These are phyloP conservation scores for Pleurotus ostreatus DNA, from an alignment of 768 basidiomycete species.

Conservation along the genomic window DNA sequence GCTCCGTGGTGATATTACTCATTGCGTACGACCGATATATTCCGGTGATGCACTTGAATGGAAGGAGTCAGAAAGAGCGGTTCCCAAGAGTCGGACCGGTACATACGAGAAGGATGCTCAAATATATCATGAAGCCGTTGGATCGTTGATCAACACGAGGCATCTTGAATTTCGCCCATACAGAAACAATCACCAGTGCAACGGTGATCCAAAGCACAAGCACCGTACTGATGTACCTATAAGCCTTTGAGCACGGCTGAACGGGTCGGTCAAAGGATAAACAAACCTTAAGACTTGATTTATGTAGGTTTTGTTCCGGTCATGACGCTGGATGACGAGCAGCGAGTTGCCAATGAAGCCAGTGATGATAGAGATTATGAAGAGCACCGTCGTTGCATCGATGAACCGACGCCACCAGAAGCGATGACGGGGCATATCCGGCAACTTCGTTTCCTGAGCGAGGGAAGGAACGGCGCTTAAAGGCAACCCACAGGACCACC, in stretches of 20 bases:
- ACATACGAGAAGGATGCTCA: slow-evolving; percentile 20
- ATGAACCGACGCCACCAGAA: slow-evolving; percentile 26
- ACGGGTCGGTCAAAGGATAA: not conserved
- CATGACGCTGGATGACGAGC: slow-evolving; percentile 13
- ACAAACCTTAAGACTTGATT: slow-evolving; percentile 17
- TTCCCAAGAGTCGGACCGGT: too few relatives aligned
- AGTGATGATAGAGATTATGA: slow-evolving; percentile 17
- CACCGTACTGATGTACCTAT: slow-evolving; percentile 26
- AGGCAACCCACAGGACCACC: slow-evolving; percentile 4
- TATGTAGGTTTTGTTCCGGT: slow-evolving; percentile 13
- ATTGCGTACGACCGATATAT: slow-evolving; percentile 30
- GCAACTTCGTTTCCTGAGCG: slow-evolving; percentile 1
- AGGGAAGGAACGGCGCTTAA: slow-evolving; percentile 7
- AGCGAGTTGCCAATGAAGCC: slow-evolving; percentile 22
- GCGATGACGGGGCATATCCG: slow-evolving; percentile 23
- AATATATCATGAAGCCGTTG: slow-evolving; percentile 14
- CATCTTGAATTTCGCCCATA: slow-evolving; percentile 19
- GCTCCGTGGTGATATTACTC: slow-evolving; percentile 21
- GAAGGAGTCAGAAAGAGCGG: not conserved
- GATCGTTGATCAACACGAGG: slow-evolving; percentile 18
- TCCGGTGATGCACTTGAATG: slow-evolving; percentile 18
- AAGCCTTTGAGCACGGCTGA: not conserved
- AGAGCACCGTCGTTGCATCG: slow-evolving; percentile 15
- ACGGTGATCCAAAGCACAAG: slow-evolving; percentile 20
- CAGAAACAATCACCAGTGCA: slow-evolving; percentile 12